Conservation (phyloP, 306 rosid genomes). For the Hippophae rhamnoides region DNA sequence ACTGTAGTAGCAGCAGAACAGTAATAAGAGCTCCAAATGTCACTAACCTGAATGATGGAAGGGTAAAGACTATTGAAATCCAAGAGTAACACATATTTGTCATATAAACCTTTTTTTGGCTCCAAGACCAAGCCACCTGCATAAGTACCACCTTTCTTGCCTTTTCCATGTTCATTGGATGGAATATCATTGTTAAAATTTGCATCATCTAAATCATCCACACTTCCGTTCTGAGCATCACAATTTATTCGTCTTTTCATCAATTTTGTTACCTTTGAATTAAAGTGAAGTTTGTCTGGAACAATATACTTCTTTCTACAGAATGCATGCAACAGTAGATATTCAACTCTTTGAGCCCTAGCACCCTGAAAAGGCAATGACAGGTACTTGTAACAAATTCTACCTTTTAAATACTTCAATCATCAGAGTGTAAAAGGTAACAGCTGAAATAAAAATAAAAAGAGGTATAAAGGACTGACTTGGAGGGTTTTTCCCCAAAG, state of each 20-base stretch:
- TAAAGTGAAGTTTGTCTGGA: conserved; percentile 65
- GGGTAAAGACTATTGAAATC: conserved; percentile 99
- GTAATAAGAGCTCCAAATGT: not conserved
- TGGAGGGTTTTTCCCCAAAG: conserved; percentile 95
- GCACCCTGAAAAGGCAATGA: conserved; percentile 62
- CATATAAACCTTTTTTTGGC: conserved; percentile 94
- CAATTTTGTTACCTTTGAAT: conserved; percentile 49
- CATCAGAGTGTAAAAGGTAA: conserved; percentile 15
- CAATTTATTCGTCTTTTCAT: conserved; percentile 41
- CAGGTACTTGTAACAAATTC: conserved; percentile 7
- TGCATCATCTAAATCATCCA: conserved; percentile 45
- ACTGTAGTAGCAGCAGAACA: not conserved
- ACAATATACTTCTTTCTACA: conserved; percentile 80
- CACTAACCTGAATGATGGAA: conserved; percentile 88
- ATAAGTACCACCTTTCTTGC: conserved; percentile 73
- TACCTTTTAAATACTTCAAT: conserved; percentile 2
- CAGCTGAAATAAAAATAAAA: conserved; percentile 3
- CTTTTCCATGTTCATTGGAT: conserved; percentile 47
- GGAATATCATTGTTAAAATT: conserved; percentile 43
- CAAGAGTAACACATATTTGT: conserved; percentile 79
- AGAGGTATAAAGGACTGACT: conserved; percentile 37
- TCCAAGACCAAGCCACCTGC: conserved; percentile 97
- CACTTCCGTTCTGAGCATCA: conserved; percentile 37
- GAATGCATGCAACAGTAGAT: conserved; percentile 90
- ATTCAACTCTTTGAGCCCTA: conserved; percentile 96